Conservation (phyloP, 2,329 filamentous ascomycete species). For the Botrytis fabae region DNA sequence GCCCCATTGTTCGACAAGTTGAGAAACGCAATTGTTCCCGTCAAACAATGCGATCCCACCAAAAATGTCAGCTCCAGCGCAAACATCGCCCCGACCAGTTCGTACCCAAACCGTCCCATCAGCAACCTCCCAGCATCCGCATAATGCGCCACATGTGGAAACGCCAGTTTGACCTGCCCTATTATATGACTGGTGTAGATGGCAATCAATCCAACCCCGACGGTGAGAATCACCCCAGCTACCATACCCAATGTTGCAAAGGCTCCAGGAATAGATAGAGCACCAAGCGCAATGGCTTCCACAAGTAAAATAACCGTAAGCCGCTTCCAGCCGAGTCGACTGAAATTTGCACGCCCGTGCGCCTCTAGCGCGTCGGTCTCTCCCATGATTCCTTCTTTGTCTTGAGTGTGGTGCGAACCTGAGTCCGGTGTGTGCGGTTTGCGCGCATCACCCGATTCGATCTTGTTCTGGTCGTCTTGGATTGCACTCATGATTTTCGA, state of each 20-base stretch:
- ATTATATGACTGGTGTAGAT: slow-evolving; percentile 47
- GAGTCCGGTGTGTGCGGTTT: neutral
- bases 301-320: neutral
- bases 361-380: neutral
- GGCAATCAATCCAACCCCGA: slow-evolving; percentile 41
- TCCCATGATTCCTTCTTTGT: neutral
- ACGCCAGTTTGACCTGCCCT: slow-evolving; percentile 41
- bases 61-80: slow-evolving; percentile 60
- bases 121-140: slow-evolving; percentile 59
- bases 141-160: slow-evolving; percentile 36
- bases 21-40: slow-evolving; percentile 61
- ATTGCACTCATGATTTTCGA: neutral
- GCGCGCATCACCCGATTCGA: neutral
- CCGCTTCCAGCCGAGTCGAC: slow-evolving; percentile 1
- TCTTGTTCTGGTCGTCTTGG: neutral
- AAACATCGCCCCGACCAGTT: slow-evolving; percentile 51
- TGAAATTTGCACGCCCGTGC: neutral
- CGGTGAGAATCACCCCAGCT: slow-evolving; percentile 31
- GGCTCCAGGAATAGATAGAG: slow-evolving; percentile 32
- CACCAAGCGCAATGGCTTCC: slow-evolving; percentile 15
- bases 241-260: slow-evolving; percentile 38
- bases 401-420: neutral
- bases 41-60: slow-evolving; percentile 61
- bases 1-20: slow-evolving; percentile 52
- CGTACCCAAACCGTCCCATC: slow-evolving; percentile 48